Percentiles rank a stretch among this genome's conserved stretches.
Conservation (phyloP, 352 stramenopile species). For the Aphanomyces astaci region DNA sequence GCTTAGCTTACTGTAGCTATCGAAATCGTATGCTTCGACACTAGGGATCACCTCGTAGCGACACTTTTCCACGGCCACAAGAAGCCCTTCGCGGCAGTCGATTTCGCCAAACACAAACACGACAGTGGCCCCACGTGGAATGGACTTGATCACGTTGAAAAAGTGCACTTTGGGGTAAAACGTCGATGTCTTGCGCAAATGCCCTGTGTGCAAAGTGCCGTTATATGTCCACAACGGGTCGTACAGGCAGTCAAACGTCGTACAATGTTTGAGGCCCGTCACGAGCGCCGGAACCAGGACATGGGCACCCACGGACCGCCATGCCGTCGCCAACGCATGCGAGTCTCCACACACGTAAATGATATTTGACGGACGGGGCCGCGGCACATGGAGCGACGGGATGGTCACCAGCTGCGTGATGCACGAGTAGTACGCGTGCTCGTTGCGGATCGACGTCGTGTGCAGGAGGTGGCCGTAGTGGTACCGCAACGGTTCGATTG, state of each 20-base stretch:
- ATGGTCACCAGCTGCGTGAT: constrained; percentile 76
- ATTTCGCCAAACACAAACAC: constrained; percentile 94
- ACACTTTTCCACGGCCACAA: constrained; percentile 79
- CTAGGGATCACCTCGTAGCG: constrained; percentile 59
- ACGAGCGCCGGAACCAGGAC: constrained; percentile 63
- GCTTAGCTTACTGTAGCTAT: not conserved
- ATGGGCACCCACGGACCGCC: constrained; percentile 45
- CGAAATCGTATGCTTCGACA: not conserved
- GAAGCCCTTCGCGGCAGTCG: constrained; percentile 90
- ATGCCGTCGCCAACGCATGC: constrained; percentile 84
- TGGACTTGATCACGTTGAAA: constrained; percentile 46
- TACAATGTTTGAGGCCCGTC: constrained; percentile 90
- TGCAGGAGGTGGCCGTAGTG: constrained; percentile 49
- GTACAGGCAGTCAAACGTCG: no score
- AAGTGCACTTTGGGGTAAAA: constrained; percentile 94
- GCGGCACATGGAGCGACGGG: not conserved
- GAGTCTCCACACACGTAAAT: constrained; percentile 90
- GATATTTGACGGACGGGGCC: not conserved
- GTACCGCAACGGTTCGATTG: constrained; percentile 58
- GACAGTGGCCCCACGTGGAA: constrained; percentile 56
- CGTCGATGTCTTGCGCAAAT: constrained; percentile 67
- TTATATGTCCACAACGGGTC: no score
- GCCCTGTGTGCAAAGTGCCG: no score
- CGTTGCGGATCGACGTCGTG: constrained; percentile 74
- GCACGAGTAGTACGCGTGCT: constrained; percentile 82